Conservation (phyloP, 139 green algal species). For the Edaphochlamys debaryana region DNA sequence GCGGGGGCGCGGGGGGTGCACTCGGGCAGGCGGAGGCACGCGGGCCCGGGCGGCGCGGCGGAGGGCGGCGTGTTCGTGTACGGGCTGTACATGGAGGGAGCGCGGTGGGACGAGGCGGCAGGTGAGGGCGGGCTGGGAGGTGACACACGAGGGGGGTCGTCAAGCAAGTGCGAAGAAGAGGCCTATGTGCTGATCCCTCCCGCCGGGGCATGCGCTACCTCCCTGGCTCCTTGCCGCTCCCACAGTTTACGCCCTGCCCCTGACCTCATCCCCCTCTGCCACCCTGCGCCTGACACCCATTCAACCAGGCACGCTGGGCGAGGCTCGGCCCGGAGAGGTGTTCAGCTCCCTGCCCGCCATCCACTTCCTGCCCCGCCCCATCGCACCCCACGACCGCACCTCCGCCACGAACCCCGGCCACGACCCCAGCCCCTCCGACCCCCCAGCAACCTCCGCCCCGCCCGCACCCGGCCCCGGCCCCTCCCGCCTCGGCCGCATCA, state of each 20-base stretch:
- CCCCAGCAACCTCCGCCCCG: neutral
- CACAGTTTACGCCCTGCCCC: no score
- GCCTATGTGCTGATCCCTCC: no score
- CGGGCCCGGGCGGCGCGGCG: neutral
- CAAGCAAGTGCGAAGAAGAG: no score
- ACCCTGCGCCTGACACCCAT: neutral
- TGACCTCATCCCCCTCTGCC: no score
- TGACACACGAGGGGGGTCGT: no score
- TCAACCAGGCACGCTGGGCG: conserved; percentile 2
- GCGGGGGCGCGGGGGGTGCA: neutral
- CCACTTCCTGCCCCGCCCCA: conserved; percentile 44
- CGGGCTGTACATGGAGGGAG: conserved; percentile 83
- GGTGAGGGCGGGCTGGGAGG: no score
- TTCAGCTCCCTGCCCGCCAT: conserved; percentile 46
- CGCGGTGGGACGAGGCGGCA: conserved; percentile 60
- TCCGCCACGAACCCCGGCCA: no score
- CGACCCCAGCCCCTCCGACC: no score
- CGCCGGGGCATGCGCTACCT: no score
- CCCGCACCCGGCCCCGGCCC: neutral
- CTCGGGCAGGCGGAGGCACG: neutral
- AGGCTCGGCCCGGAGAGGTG: conserved; percentile 47
- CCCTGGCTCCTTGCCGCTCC: no score
- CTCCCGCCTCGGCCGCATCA: no score
- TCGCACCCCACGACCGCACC: no score
- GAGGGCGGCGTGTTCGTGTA: conserved; percentile 79